Evolutionary conservation across 768 basidiomycete species (phyloP), one percentile per base, ranked within the genome.

Genomic region (Rossbeevera mucosa): DNA sequence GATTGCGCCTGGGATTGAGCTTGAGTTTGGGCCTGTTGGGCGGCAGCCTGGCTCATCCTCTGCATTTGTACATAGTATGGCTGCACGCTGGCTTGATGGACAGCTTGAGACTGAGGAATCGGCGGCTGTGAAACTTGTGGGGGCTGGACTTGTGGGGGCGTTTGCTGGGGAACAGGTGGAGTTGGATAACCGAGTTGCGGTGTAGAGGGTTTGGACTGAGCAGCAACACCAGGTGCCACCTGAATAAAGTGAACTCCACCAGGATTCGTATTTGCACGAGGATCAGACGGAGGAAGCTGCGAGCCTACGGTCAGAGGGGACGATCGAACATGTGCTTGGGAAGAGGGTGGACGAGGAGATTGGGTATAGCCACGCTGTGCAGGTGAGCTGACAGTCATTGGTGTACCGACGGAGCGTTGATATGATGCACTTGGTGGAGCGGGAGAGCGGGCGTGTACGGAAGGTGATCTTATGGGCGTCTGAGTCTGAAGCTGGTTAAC

Each of bases 401-500:
- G 60, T 20, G 60, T 57, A 21, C 56, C 48, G 7, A 33, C 36
- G 44, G 60, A 28, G 7, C 54, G 57, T 33, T 68, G 65, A 53
- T 68, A 64, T 48, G 59, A 20, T 21, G 48, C 29, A 28, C 56
- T 58, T 1, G 57, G 31, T 8, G 55, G 60, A 24, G 57, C 61
- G 4, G 68, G 68, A 0, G 68, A 69, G 29, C 61, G 64, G 31
- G 65, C 16, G 46, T 65, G 64, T 4, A 68, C 60, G 5, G 67
- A 57, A 36, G 68, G 67, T 2, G 68, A 69, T 53, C 64, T 58
- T 38, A 67, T 64, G 5, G 61, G 29, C 1, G 49, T 48, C n/a
- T 64, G 67, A 16, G 58, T 49, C 48, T 69, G 68, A 51, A 71
- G 65, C n/a, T 69, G 68, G 41, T 69, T 68, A 16, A 71, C 68